Conservation (phyloP, 2,329 filamentous ascomycete genomes). For the Didymella glomerata region DNA sequence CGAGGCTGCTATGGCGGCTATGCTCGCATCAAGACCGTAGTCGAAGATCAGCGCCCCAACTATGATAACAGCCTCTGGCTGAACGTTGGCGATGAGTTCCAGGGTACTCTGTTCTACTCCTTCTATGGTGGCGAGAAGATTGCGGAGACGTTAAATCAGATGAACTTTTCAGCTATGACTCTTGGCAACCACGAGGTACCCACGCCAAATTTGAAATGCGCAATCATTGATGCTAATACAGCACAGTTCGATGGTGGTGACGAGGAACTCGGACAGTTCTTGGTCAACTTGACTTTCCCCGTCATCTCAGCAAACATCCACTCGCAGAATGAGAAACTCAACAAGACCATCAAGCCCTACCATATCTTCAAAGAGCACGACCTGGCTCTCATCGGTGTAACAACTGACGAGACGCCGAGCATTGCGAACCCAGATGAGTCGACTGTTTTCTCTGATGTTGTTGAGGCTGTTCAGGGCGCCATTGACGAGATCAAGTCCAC, state of each 20-base stretch:
- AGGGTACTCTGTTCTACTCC: slow-evolving; percentile 72
- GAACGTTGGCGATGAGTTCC: slow-evolving; percentile 74
- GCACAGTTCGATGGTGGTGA: slow-evolving; percentile 68
- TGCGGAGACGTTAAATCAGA: slow-evolving; percentile 69
- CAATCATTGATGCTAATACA: not conserved
- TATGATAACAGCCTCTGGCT: slow-evolving; percentile 70
- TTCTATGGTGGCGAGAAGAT: slow-evolving; percentile 75
- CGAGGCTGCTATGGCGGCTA: slow-evolving; percentile 71
- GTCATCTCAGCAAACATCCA: slow-evolving; percentile 70
- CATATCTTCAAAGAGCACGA: slow-evolving; percentile 69
- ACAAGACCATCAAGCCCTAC: slow-evolving; percentile 71
- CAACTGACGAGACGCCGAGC: slow-evolving; percentile 65
- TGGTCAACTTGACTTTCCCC: slow-evolving; percentile 71
- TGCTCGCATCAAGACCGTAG: slow-evolving; percentile 67
- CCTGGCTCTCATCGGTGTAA: slow-evolving; percentile 71
- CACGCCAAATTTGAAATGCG: not conserved
- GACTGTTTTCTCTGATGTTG: slow-evolving; percentile 67
- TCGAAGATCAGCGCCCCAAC: slow-evolving; percentile 64
- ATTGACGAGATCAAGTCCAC: slow-evolving; percentile 68
- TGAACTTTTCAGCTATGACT: slow-evolving; percentile 74
- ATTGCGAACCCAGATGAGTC: slow-evolving; percentile 67
- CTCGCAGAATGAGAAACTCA: slow-evolving; percentile 67
- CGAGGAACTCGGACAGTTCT: slow-evolving; percentile 67
- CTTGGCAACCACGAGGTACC: slow-evolving; percentile 64
- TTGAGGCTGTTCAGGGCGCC: slow-evolving; percentile 67